Percentiles rank a stretch among this genome's conserved stretches.
Conservation (phyloP, 495 filamentous ascomycete genomes). For the Aspergillus olivimuriae region DNA sequence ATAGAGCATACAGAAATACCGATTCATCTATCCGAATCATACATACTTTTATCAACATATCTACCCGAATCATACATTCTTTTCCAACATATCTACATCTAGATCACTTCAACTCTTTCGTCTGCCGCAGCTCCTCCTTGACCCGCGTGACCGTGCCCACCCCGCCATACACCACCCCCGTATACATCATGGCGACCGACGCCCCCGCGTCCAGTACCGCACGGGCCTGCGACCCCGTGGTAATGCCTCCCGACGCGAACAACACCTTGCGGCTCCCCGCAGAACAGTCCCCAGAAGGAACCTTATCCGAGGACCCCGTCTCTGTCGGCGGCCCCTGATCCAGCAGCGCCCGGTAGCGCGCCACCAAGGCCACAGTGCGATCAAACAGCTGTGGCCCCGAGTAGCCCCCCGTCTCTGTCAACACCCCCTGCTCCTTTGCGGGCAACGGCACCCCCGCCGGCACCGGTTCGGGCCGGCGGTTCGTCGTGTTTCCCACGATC, state of each 20-base stretch:
- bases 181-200: slow-evolving; percentile 80
- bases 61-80: no score
- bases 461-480: slow-evolving; percentile 62
- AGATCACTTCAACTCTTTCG: slow-evolving; percentile 35
- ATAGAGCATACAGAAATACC: no score
- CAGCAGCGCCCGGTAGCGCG: slow-evolving; percentile 67
- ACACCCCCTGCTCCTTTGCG: slow-evolving; percentile 54
- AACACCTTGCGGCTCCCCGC: slow-evolving; percentile 85
- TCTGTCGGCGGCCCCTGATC: slow-evolving; percentile 43
- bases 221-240: slow-evolving; percentile 72
- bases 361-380: slow-evolving; percentile 66
- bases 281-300: no score
- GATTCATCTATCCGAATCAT: no score
- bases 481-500: slow-evolving; percentile 97
- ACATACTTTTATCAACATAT: no score
- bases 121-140: slow-evolving; percentile 75
- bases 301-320: no score
- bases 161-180: slow-evolving; percentile 76
- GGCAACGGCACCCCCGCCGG: slow-evolving; percentile 58
- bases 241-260: slow-evolving; percentile 89
- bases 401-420: slow-evolving; percentile 79
- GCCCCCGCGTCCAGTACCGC: slow-evolving; percentile 79
- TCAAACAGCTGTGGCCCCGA: slow-evolving; percentile 86
- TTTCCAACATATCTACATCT: no score
- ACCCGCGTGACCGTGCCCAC: slow-evolving; percentile 79